Evolutionary conservation across 2,329 filamentous ascomycete species (phyloP), one percentile per base, ranked within the genome.

Genomic region (Penicillium hordei): DNA sequence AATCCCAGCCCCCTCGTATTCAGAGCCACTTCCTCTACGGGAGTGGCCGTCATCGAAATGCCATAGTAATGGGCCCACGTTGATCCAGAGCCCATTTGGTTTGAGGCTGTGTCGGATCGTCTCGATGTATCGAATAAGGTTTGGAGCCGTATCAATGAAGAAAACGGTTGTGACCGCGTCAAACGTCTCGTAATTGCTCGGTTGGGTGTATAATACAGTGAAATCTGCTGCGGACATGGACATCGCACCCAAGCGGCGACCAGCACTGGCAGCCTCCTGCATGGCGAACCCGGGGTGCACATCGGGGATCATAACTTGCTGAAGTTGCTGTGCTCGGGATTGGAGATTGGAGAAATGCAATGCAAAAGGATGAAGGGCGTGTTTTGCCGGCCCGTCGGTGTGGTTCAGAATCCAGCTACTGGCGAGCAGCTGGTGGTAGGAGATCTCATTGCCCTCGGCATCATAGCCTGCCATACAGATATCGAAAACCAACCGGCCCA

Each of bases 71-170:
- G 94, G 94, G 0, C 94, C 94, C 25, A 96, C 79, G 69, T 99
- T 99, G 70, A 96, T 83, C 80, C 96, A 90, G 4, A 96, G 68
- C 0, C 94, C 94, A 27, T 89, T 89, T 0, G 85, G 81, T 64
- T 84, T 86, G 49, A 99, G 82, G 68, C 93, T 95, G 70, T 89
- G 84, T 42, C 78, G 79, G 54, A 97, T 90, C 1, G 92, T 88
- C 70, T 96, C 87, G 34, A 99, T 85, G 71, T 99, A 99, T 2
- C 89, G 85, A 53, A 97, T 89, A 33, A 97, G 73, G 72, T 99
- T 97, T 1, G 93, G 93, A 2, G 94, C 94, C 1, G 94, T 99
- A 73, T 99, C 95, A 57, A 99, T 88, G 78, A 99, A 99, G 78
- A 97, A 99, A 12, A 96, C 90, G 3, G 89, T 91, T 0, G 90